Conservation (phyloP, 2,329 filamentous ascomycete genomes). For the Cordyceps pruinosa region DNA sequence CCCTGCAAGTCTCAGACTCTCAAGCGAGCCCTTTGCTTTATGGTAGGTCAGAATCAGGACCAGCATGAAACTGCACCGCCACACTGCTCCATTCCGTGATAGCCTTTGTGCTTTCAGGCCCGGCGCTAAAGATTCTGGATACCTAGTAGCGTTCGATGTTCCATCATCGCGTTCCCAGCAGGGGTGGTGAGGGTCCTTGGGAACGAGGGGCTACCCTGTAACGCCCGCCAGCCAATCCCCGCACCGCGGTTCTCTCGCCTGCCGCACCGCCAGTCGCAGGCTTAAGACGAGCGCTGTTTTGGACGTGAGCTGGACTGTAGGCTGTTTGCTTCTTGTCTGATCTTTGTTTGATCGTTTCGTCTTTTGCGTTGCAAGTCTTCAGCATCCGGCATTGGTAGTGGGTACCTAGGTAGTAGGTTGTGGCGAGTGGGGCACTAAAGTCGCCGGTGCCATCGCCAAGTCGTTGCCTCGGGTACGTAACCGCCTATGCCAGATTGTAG, state of each 20-base stretch:
- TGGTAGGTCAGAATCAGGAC: neutral
- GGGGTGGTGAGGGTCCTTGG: neutral
- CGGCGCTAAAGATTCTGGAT: neutral
- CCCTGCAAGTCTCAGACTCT: neutral
- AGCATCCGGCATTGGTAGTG: neutral
- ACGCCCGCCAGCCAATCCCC: neutral
- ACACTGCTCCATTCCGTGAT: neutral
- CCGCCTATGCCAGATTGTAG: neutral
- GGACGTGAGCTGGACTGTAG: neutral
- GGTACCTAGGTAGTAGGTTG: neutral
- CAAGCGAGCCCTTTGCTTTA: neutral
- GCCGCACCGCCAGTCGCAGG: neutral
- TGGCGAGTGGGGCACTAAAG: too few species aligned
- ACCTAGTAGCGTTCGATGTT: neutral
- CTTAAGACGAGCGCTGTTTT: neutral
- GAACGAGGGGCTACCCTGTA: neutral
- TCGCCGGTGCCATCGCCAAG: neutral
- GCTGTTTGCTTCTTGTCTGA: neutral
- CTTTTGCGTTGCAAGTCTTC: neutral
- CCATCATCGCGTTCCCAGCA: neutral
- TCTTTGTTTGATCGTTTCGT: neutral
- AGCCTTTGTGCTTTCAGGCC: too few species aligned
- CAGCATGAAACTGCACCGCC: neutral
- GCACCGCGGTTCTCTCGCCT: neutral
- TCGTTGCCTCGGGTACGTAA: conserved; percentile 7